phyloP scores from a whole-genome alignment of 208 protist species.

The Balamuthia mandrillaris region DNA sequence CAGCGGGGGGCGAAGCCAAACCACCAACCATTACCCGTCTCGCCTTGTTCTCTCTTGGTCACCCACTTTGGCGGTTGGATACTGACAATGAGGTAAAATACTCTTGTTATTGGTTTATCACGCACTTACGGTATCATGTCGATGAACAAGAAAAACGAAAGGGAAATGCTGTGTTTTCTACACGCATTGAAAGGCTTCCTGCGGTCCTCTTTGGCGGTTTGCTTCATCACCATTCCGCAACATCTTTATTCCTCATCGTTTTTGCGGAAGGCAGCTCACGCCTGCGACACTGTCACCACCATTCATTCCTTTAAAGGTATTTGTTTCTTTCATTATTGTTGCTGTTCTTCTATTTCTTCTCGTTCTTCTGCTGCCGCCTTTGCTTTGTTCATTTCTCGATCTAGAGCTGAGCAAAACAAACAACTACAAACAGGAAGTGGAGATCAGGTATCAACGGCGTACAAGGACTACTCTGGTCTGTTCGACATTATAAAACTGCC shows the following conservation, averaged over 20 bases:
- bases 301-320: constrained; percentile 50
- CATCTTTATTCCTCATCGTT: constrained; percentile 29
- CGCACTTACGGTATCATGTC: background rate
- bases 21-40: too few relatives aligned
- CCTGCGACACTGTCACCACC: constrained; percentile 40
- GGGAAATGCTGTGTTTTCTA: constrained; percentile 41
- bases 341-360: too few relatives aligned
- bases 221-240: constrained; percentile 38
- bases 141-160: background rate
- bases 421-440: background rate
- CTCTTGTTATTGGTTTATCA: too few relatives aligned
- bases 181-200: constrained; percentile 48
- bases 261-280: constrained; percentile 37
- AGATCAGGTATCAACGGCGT: constrained; percentile 33
- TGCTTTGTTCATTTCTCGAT: too few relatives aligned
- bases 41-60: too few relatives aligned
- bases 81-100: too few relatives aligned
- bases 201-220: constrained; percentile 38
- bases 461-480: constrained; percentile 44
- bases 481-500: constrained; percentile 49
- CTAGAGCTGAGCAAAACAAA: too few relatives aligned
- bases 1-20: too few relatives aligned
- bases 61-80: too few relatives aligned
- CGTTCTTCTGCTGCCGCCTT: too few relatives aligned
- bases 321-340: background rate